phyloP scores from a whole-genome alignment of 1,284 basidiomycete species.

The Irpex sp. region DNA sequence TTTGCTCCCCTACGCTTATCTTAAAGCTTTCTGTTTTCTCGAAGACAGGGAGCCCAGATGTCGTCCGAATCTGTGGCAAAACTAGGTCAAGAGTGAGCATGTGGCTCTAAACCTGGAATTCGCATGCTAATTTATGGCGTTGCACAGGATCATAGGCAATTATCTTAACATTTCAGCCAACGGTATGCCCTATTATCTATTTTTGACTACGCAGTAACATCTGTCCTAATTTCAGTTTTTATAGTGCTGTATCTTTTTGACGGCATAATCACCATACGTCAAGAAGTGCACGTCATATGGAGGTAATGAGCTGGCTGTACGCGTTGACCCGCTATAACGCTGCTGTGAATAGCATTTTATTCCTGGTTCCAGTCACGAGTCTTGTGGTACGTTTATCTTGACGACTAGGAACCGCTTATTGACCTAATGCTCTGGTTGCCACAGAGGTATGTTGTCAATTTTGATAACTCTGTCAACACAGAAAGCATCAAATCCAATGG shows the following conservation, averaged over 20 bases:
- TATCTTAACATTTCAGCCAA: no score
- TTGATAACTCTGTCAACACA: not conserved
- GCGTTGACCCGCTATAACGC: not conserved
- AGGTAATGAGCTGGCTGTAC: not conserved
- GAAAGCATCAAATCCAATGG: not conserved
- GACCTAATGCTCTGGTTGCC: no score
- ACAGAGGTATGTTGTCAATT: no score
- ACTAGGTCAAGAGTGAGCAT: no score
- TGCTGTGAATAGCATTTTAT: not conserved
- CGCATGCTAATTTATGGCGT: no score
- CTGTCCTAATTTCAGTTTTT: not conserved
- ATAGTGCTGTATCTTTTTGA: no score
- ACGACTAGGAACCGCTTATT: no score
- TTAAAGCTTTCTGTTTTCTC: not conserved
- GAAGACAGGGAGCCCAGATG: no score
- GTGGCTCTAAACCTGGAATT: no score
- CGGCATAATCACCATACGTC: not conserved
- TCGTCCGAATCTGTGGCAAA: no score
- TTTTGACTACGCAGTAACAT: not conserved
- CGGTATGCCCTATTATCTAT: not conserved
- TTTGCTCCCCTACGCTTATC: not conserved
- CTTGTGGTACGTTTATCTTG: not conserved
- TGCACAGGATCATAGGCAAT: no score
- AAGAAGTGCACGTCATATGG: not conserved
- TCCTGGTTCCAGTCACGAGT: not conserved